These are phyloP conservation scores for Aspergillus texensis DNA, from an alignment of 2,329 filamentous ascomycete genomes.

Conservation along the genomic window DNA sequence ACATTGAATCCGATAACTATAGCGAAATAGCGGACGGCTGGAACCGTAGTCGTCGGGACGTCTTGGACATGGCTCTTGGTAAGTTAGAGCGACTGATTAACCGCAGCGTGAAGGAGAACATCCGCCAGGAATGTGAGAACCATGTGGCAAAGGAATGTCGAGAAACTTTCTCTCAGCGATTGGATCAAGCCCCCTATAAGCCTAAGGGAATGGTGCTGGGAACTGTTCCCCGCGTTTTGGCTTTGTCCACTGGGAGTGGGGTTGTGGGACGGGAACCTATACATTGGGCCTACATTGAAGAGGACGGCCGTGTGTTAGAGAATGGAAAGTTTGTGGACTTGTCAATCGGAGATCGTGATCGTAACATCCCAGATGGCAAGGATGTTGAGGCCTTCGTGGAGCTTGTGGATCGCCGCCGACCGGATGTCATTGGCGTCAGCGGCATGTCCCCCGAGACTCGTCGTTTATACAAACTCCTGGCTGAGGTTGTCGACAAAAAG, in stretches of 20 bases:
- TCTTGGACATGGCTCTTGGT: slow-evolving; percentile 76
- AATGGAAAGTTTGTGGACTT: slow-evolving; percentile 86
- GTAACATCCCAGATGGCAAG: slow-evolving; percentile 66
- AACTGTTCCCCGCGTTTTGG: slow-evolving; percentile 82
- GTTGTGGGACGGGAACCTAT: slow-evolving; percentile 75
- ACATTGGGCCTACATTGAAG: slow-evolving; percentile 90
- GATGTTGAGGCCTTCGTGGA: slow-evolving; percentile 74
- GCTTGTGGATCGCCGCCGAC: slow-evolving; percentile 75
- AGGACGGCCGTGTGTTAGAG: slow-evolving; percentile 86
- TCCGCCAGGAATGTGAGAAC: slow-evolving; percentile 92
- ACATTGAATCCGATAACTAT: slow-evolving; percentile 93
- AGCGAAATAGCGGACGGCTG: slow-evolving; percentile 93
- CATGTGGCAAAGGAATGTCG: slow-evolving; percentile 85
- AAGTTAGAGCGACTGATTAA: slow-evolving; percentile 84
- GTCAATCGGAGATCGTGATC: slow-evolving; percentile 64
- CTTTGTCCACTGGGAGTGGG: slow-evolving; percentile 83
- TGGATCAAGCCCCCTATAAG: slow-evolving; percentile 96
- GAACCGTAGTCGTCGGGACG: slow-evolving; percentile 85
- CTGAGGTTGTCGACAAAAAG: slow-evolving; percentile 75
- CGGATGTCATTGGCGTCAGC: slow-evolving; percentile 87
- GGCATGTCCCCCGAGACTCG: slow-evolving; percentile 87
- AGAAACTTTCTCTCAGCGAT: slow-evolving; percentile 82
- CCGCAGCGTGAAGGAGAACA: slow-evolving; percentile 90
- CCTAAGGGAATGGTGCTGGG: slow-evolving; percentile 90
- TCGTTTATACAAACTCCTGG: slow-evolving; percentile 78